Evolutionary conservation across 2,329 filamentous ascomycete species (phyloP).

Genomic region (Aureobasidium sp.): DNA sequence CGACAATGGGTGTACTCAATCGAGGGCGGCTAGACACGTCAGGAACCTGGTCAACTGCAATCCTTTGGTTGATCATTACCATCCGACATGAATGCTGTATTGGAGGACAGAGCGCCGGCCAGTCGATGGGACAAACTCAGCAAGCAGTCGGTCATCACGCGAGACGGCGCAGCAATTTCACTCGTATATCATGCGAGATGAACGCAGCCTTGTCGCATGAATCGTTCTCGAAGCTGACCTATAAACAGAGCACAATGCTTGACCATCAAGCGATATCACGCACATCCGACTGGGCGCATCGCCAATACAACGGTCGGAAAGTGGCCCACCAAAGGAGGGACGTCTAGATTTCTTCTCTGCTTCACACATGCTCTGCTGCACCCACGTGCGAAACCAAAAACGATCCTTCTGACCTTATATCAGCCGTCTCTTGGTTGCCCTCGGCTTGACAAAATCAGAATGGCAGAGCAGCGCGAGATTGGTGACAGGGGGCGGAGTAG

Average conservation of each 20-base stretch:
- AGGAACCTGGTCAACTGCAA: neutral
- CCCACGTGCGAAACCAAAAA: slow-evolving; percentile 2
- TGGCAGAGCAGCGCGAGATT: neutral
- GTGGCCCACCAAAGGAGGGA: neutral
- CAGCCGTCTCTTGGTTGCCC: neutral
- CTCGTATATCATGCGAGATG: neutral
- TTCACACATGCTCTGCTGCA: neutral
- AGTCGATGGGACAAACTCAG: neutral
- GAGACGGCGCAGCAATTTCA: neutral
- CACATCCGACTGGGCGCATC: neutral
- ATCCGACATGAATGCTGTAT: neutral
- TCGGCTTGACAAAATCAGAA: neutral
- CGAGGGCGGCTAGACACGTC: neutral
- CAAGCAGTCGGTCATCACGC: neutral
- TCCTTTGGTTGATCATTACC: neutral
- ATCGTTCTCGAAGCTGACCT: neutral
- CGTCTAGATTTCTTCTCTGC: neutral
- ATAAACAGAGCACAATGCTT: neutral
- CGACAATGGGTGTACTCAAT: neutral
- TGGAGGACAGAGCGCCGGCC: neutral
- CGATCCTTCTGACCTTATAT: neutral
- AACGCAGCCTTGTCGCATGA: neutral
- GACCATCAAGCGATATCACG: neutral
- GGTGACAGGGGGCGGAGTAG: slow-evolving; percentile 1
- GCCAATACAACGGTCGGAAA: neutral